These are phyloP conservation scores for Aristolochia contorta DNA, from an alignment of 164 flowering plant species.

Conservation along the genomic window DNA sequence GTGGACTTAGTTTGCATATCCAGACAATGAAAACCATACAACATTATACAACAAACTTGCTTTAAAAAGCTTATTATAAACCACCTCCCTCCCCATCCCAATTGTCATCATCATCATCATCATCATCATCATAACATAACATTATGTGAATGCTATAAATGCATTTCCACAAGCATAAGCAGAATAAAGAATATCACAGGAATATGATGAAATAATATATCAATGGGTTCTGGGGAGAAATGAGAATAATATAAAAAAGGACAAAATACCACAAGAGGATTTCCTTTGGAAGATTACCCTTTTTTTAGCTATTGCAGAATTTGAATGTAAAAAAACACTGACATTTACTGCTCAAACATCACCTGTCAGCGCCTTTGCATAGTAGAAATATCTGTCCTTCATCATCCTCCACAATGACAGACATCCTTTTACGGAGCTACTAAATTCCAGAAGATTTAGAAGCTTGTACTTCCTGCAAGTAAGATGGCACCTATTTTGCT, in stretches of 20 bases:
- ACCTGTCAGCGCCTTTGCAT: slow-evolving; percentile 81
- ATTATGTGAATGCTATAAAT: no score
- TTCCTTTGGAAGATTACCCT: background rate
- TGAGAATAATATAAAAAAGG: background rate
- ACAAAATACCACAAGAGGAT: background rate
- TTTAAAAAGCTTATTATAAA: background rate
- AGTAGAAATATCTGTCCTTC: slow-evolving; percentile 45
- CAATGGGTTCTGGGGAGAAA: background rate
- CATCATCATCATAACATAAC: no score
- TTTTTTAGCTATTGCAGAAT: background rate
- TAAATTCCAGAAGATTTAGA: slow-evolving; percentile 50
- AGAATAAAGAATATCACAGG: background rate
- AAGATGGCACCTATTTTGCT: background rate
- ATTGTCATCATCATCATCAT: no score
- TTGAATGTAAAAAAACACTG: background rate
- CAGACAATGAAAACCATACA: no score
- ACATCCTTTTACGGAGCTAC: slow-evolving; percentile 61
- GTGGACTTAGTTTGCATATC: no score
- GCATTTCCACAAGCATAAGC: background rate
- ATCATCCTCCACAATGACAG: slow-evolving; percentile 53
- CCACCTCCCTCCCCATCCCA: no score
- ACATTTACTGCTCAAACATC: background rate
- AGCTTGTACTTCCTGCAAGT: slow-evolving; percentile 48
- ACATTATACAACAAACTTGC: background rate
- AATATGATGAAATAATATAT: background rate